These are phyloP conservation scores for Lasiodiplodia hormozganensis DNA, from an alignment of 2,329 filamentous ascomycete genomes.

Conservation along the genomic window DNA sequence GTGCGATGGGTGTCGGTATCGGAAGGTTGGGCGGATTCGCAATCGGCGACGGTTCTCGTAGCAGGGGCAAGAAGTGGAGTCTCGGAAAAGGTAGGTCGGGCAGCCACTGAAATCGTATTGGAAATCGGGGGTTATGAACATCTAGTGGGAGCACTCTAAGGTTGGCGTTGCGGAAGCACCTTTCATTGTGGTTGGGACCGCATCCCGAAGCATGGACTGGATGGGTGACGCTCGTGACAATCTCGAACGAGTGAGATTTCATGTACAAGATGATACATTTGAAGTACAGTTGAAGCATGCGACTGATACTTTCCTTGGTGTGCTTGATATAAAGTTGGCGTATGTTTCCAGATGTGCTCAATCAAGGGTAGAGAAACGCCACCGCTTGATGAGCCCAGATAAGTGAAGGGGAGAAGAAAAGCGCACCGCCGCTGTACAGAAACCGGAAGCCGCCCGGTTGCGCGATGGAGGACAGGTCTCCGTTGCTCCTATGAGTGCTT, in stretches of 20 bases:
- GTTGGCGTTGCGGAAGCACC: background rate
- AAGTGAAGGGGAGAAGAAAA: background rate
- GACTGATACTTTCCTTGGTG: background rate
- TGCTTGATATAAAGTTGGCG: background rate
- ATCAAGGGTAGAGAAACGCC: background rate
- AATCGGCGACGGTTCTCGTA: slow-evolving; percentile 11
- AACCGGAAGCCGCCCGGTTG: background rate
- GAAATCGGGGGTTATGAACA: background rate
- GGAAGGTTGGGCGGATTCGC: slow-evolving; percentile 12
- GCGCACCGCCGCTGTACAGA: background rate
- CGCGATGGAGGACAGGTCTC: background rate
- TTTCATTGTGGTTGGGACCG: background rate
- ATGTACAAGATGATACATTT: slow-evolving; percentile 22
- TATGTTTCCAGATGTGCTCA: background rate
- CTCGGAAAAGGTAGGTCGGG: background rate
- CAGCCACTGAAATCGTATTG: background rate
- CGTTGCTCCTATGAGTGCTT: background rate
- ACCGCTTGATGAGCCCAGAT: background rate
- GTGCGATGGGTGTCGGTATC: slow-evolving; percentile 15
- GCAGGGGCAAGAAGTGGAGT: slow-evolving; percentile 3
- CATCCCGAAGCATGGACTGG: background rate
- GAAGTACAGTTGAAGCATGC: background rate
- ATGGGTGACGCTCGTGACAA: background rate
- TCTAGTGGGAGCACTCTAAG: background rate
- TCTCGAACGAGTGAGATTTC: background rate